Percentiles rank a stretch among this genome's conserved stretches.
These are phyloP conservation scores for Hanseniaspora mollemarum DNA, from an alignment of 805 yeast genomes.

Conservation along the genomic window DNA sequence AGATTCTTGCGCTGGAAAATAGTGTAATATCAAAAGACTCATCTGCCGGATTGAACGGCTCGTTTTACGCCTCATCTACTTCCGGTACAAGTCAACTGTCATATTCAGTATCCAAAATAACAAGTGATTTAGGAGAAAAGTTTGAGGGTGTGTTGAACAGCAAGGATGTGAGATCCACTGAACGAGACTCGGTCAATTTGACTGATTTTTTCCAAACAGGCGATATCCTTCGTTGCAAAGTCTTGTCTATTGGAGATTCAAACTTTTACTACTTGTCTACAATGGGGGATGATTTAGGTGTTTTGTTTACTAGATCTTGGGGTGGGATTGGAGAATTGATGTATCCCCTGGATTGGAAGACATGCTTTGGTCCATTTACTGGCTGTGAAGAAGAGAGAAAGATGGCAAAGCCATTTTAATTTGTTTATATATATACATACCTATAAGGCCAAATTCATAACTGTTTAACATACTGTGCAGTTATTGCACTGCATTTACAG, in stretches of 20 bases:
- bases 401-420: conserved; percentile 75
- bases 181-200: conserved; percentile 74
- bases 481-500: conserved; percentile 37
- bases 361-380: conserved; percentile 68
- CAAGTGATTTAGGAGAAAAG: conserved; percentile 72
- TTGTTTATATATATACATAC: conserved; percentile 67
- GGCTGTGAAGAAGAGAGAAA: conserved; percentile 72
- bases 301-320: conserved; percentile 65
- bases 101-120: conserved; percentile 35
- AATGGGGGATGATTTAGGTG: conserved; percentile 85
- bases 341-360: conserved; percentile 92
- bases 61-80: conserved; percentile 33
- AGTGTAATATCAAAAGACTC: conserved; percentile 48
- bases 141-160: conserved; percentile 76
- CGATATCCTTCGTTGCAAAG: conserved; percentile 75
- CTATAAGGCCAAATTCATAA: too few species aligned
- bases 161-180: conserved; percentile 84
- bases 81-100: conserved; percentile 47
- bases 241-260: conserved; percentile 85
- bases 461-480: too few species aligned
- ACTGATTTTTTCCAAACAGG: conserved; percentile 79
- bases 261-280: conserved; percentile 80
- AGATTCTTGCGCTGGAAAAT: conserved; percentile 57
- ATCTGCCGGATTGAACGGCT: conserved; percentile 54
- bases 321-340: conserved; percentile 62